Conservation (phyloP, 257 asterid species). For the Nicotiana paniculata region DNA sequence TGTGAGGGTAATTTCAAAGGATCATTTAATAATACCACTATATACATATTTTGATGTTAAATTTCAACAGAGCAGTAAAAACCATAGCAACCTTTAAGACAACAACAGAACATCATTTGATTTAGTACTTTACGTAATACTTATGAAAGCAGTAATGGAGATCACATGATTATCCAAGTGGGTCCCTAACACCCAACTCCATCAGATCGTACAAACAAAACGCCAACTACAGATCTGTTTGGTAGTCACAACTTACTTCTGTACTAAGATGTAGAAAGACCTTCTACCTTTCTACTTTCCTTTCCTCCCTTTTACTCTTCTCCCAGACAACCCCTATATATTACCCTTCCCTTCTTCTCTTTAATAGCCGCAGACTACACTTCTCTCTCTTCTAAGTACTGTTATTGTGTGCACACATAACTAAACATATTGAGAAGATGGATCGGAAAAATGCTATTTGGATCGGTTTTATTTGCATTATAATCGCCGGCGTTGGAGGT, state of each 20-base stretch:
- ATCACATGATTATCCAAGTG: slow-evolving; percentile 9
- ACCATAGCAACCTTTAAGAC: background rate
- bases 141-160: background rate
- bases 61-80: background rate
- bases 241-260: background rate
- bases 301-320: slow-evolving; percentile 7
- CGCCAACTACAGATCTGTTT: background rate
- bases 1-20: background rate
- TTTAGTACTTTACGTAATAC: background rate
- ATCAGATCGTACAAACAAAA: background rate
- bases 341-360: background rate
- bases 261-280: background rate
- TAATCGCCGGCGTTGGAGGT: slow-evolving; percentile 41
- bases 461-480: slow-evolving; percentile 45
- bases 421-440: slow-evolving; percentile 24
- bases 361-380: slow-evolving; percentile 1
- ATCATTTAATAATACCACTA: background rate
- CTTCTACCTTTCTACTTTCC: background rate
- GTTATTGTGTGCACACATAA: background rate
- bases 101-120: background rate
- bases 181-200: background rate
- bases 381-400: background rate
- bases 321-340: slow-evolving; percentile 19
- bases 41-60: background rate
- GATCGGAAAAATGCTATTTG: slow-evolving; percentile 20